Evolutionary conservation across 1,139 yeast species (phyloP).

Genomic region (Trichomonascaceae sp.): DNA sequence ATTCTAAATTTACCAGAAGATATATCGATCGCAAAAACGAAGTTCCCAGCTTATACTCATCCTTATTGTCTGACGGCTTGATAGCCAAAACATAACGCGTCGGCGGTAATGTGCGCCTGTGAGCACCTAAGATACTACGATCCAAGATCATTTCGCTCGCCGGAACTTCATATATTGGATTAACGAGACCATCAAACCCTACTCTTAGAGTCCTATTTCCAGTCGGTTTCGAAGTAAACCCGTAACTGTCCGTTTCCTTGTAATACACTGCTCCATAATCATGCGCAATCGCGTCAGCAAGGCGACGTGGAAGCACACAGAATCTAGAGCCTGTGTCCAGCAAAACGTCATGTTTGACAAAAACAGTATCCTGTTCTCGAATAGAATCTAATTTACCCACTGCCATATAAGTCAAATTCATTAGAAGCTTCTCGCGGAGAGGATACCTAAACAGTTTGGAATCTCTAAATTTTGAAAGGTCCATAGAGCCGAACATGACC

Average conservation of each 20-base stretch:
- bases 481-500: conserved; percentile 56
- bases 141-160: conserved; percentile 25
- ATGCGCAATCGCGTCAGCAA: conserved; percentile 21
- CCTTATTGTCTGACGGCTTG: conserved; percentile 21
- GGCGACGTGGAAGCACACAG: conserved; percentile 43
- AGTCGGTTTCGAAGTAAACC: conserved; percentile 16
- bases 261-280: conserved; percentile 21
- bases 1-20: conserved; percentile 71
- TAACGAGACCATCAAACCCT: conserved; percentile 25
- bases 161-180: conserved; percentile 21
- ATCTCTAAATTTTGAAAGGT: conserved; percentile 48
- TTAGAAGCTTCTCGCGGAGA: conserved; percentile 15
- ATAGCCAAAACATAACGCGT: conserved; percentile 23
- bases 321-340: conserved; percentile 68
- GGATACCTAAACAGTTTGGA: conserved; percentile 32
- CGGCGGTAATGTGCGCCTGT: conserved; percentile 17
- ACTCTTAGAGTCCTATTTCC: conserved; percentile 32
- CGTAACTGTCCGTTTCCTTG: conserved; percentile 20
- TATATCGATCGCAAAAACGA: conserved; percentile 69
- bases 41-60: conserved; percentile 53
- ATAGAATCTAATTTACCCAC: conserved; percentile 11
- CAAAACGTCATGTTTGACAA: conserved; percentile 3
- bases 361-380: neutral
- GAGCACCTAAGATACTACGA: conserved; percentile 17
- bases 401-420: conserved; percentile 14